These are phyloP conservation scores for Parasitella parasitica DNA, from an alignment of 371 early-diverging fungal genomes.

Conservation along the genomic window DNA sequence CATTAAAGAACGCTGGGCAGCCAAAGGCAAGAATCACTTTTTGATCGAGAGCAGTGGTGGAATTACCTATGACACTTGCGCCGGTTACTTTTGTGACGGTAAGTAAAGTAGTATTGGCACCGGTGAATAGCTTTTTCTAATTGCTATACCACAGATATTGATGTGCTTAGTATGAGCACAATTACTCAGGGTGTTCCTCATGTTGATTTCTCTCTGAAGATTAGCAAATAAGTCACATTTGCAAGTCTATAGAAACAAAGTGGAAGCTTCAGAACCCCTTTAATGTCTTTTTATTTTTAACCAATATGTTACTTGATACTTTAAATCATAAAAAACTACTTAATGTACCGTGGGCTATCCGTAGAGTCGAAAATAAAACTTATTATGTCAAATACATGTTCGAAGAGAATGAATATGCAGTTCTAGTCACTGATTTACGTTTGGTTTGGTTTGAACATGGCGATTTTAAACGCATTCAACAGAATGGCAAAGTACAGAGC, in stretches of 20 bases:
- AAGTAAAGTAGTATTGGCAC: background rate
- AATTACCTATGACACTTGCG: slow-evolving; percentile 86
- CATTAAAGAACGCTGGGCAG: slow-evolving; percentile 75
- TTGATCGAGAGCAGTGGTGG: slow-evolving; percentile 96
- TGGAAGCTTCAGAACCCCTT: too few species aligned
- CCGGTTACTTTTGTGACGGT: slow-evolving; percentile 80
- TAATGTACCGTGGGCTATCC: slow-evolving; percentile 1
- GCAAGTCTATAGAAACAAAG: background rate
- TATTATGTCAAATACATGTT: slow-evolving; percentile 20
- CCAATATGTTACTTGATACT: slow-evolving; percentile 8
- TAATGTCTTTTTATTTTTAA: too few species aligned
- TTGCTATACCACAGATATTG: slow-evolving; percentile 62
- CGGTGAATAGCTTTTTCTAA: background rate
- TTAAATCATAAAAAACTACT: background rate
- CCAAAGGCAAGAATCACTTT: slow-evolving; percentile 64
- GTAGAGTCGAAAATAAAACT: background rate
- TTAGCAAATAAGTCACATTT: slow-evolving; percentile 39
- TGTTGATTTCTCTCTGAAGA: slow-evolving; percentile 95
- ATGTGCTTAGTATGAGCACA: slow-evolving; percentile 91
- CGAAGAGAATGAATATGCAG: slow-evolving; percentile 3
- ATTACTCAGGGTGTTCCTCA: slow-evolving; percentile 94
- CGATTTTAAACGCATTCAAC: slow-evolving; percentile 1
- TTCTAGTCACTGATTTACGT: slow-evolving; percentile 10
- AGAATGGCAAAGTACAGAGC: background rate
- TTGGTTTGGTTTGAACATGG: slow-evolving; percentile 25